Evolutionary conservation across 805 yeast species (phyloP), one percentile per base, ranked within the genome.

Genomic region (Metschnikowia koreensis): DNA sequence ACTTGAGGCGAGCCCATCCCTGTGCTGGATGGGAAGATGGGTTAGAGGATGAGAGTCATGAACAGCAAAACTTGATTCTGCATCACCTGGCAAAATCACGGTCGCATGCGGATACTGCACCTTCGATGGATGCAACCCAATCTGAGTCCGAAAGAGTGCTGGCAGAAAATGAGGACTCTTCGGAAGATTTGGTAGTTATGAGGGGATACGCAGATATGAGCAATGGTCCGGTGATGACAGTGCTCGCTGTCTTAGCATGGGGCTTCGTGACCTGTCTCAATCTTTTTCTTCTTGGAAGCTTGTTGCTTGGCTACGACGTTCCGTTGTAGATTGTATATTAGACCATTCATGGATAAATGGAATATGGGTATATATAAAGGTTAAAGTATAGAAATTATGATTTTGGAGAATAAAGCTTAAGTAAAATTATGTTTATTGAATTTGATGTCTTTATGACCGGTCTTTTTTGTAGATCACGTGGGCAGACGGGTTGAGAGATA

Each of bases 181-280:
- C 67, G 60, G 67, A 55, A 48, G 57, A 46, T 44, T 50, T 56
- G 43, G 56, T 60, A 50, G 45, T 71, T 60, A 55, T 68, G 44
- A 64, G 58, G 49, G 75, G 73, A 17, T 74, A 68, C 50, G 78
- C 76, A 44, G 96, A 89, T 68, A 83, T 86, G 79, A 86, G 92
- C 61, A 88, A 87, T 65, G 81, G 89, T 15, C 74, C 73, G 10
- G 47, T 74, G 36, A 76, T 87, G 42, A 73, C 87, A 3, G 65
- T 75, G 41, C 44, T 73, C 1, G 89, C 94, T 2, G 63, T 83
- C 11, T 51, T 77, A 27, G 80, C 87, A 12, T 90, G 96, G 90
- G 80, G 80, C 0, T 75, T 83, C 26, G 87, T 90, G 22, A 81
- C 91, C 7, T 73, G 82, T 27, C 77, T 90, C 61, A 90, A 90